phyloP scores from a whole-genome alignment of 345 rosid genomes.

The Bruguiera gymnorhiza region DNA sequence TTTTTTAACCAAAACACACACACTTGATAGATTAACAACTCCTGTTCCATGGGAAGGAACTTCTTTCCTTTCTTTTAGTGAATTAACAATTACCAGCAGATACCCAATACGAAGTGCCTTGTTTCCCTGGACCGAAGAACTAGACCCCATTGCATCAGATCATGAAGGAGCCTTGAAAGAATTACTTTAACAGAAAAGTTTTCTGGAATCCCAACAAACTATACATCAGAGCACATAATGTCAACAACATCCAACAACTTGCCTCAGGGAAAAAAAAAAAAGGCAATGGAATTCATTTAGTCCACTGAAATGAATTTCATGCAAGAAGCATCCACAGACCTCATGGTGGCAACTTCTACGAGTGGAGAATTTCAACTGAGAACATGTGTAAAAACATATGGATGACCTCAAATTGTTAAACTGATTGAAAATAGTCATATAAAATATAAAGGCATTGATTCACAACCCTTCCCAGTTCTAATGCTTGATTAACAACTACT shows the following conservation, averaged over 20 bases:
- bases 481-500: too few relatives aligned
- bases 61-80: not conserved
- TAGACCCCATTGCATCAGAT: slow-evolving; percentile 8
- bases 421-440: too few relatives aligned
- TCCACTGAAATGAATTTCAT: not conserved
- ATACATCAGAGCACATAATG: not conserved
- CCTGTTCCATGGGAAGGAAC: not conserved
- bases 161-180: not conserved
- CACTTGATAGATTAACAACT: not conserved
- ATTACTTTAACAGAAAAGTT: too few relatives aligned
- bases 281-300: not conserved
- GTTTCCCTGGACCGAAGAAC: too few relatives aligned
- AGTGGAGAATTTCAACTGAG: not conserved
- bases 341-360: not conserved
- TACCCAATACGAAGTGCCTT: too few relatives aligned
- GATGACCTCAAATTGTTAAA: too few relatives aligned
- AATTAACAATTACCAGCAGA: too few relatives aligned
- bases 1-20: not conserved
- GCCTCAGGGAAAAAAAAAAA: not conserved
- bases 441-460: too few relatives aligned
- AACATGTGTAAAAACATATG: too few relatives aligned
- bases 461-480: too few relatives aligned
- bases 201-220: not conserved
- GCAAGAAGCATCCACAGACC: too few relatives aligned
- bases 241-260: slow-evolving; percentile 7